Base-by-base conservation (phyloP, 441 rosid genomes). In the Syzygium syzygioides region DNA sequence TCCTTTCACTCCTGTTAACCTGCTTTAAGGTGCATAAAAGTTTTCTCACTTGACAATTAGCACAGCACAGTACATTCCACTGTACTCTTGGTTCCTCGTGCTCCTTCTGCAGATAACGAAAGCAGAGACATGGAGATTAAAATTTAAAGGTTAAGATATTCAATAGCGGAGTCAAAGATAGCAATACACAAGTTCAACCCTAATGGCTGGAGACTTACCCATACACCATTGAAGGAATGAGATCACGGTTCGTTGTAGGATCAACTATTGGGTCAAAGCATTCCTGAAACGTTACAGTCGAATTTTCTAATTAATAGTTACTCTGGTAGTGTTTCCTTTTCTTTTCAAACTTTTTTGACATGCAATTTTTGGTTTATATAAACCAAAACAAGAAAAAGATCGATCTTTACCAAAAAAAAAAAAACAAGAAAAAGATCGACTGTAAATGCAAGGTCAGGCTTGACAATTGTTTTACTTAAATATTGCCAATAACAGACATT, bases 221-320 rank as follows among this genome's bases (percentile, higher is more conserved):
- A 90, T 94, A 94, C 88, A 94, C 95, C 94, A 93, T 92, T 88
- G 93, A 91, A 76, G 94, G 95, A 85, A 94, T 94, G 64, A 94
- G 94, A 89, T 94, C 94, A 45, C 93, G 92, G 85, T 93, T 93
- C 11, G 93, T 93, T 19, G 86, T 59, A 89, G 91, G 86, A 90
- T 94, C 95, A 91, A 92, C 92, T 86, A 94, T 94, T 85, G 95
- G 95, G 86, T 94, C 92, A 80, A 94, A 94, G 87, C 94, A 91
- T 80, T 92, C 95, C 95, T 94, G 93, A 86, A 84, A 86, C 45
- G 88, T 52, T 54, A 56, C 37, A 3, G 83, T 30, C 9, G 32
- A 62, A 87, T 23, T 71, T 41, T 37, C 52, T 37, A 37, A 76
- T 76, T 41, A 41, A 76, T 37, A 37, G 5, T 20, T 37, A 23